Evolutionary conservation across 106 monocot species (phyloP), one percentile per base, ranked within the genome.

Genomic region (Allium sativum): DNA sequence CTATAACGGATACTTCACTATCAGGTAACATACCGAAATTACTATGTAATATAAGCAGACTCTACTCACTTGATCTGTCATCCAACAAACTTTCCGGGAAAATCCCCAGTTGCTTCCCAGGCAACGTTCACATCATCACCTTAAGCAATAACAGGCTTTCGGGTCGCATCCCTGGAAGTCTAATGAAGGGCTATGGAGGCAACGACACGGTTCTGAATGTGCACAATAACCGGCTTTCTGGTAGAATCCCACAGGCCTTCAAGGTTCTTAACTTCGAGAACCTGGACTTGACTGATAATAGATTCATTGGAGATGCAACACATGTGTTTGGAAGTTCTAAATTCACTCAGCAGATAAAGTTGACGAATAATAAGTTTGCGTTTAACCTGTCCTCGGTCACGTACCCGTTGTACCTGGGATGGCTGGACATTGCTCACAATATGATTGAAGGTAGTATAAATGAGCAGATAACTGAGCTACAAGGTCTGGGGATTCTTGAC

Each of bases 231-330:
- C 69, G 31, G 48, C 70, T 82, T 40, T 63, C 73, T 9, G 86
- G 86, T 14, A 12, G 40, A 8, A 64, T 87, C 21, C 82, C 82
- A 3, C 1, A 4, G 4, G 44, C 58, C 1, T 55, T 79, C n/a
- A 72, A 59, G 19, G 40, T n/a, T 17, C 56, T 53, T 5, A 55
- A 67, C 18, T 56, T 62, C 41, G 10, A 63, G 13, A 61, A 41
- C 42, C 60, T 86, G 10, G 73, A 86, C 42, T 44, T 86, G 20
- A 73, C 75, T 1, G 42, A 76, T 12, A 86, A 86, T 76, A 19
- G 48, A 16, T 63, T 82, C 9, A 54, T 62, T 42, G 82, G 86
- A 14, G 76, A 87, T 51, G 73, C 82, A 0, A 76, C 78, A 52
- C 66, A 73, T 54, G 40, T 82, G 59, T 82, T 87, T 44, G 73